A percentile compares a stretch with the other conserved stretches of the same genome.
phyloP scores from a whole-genome alignment of 1,139 yeast genomes.

The Pichia sp. region DNA sequence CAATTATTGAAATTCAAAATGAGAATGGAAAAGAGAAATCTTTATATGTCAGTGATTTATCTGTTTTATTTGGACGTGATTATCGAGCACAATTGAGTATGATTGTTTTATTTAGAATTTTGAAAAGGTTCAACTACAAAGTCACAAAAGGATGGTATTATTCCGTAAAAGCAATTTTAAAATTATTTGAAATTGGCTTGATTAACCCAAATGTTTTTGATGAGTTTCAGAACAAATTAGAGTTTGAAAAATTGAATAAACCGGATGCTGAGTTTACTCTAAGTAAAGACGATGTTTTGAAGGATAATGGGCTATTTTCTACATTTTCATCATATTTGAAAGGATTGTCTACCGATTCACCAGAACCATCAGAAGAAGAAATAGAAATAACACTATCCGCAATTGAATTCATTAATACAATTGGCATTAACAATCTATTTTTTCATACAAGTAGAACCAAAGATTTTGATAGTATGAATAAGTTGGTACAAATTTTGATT shows the following conservation, averaged over 20 bases:
- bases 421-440: constrained; percentile 50
- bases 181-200: constrained; percentile 67
- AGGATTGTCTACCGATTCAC: constrained; percentile 78
- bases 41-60: constrained; percentile 69
- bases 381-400: constrained; percentile 81
- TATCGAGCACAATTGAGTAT: constrained; percentile 88
- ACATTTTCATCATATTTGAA: constrained; percentile 89
- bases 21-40: constrained; percentile 35
- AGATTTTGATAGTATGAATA: constrained; percentile 24
- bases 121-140: constrained; percentile 50
- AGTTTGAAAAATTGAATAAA: constrained; percentile 47
- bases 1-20: constrained; percentile 26
- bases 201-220: constrained; percentile 60
- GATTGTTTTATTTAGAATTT: constrained; percentile 74
- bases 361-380: constrained; percentile 90
- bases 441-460: constrained; percentile 34
- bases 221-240: constrained; percentile 53
- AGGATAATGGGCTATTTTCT: constrained; percentile 72
- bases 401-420: constrained; percentile 70
- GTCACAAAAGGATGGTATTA: constrained; percentile 47
- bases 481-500: constrained; percentile 31
- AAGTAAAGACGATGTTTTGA: constrained; percentile 53
- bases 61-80: constrained; percentile 83
- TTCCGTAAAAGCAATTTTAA: constrained; percentile 53
- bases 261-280: constrained; percentile 64